A percentile compares a stretch with the other conserved stretches of the same genome.
Evolutionary conservation across 1,139 yeast genomes (phyloP).

Genomic region (Geotrichum candidum): DNA sequence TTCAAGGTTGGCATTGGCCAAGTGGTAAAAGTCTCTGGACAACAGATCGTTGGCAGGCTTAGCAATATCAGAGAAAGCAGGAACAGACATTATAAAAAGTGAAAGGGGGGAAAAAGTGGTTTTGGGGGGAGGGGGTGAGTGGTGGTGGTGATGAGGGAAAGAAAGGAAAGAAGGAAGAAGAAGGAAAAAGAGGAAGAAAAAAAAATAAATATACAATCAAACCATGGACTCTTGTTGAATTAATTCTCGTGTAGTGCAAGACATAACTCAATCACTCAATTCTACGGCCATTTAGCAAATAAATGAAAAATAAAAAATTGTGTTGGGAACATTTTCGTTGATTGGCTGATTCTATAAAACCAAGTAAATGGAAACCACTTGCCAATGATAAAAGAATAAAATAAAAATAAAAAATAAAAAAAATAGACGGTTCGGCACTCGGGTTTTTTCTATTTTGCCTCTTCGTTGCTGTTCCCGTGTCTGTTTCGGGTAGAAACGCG

Average conservation of each 20-base stretch:
- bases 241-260: too few species aligned
- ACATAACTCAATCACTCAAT: neutral
- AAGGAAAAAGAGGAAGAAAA: neutral
- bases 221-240: too few species aligned
- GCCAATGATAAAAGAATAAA: neutral
- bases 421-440: neutral
- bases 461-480: neutral
- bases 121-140: neutral
- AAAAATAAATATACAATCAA: too few species aligned
- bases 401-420: neutral
- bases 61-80: conserved; percentile 63
- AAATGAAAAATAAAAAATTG: neutral
- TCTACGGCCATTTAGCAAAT: neutral
- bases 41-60: conserved; percentile 86
- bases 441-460: neutral
- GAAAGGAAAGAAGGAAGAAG: neutral
- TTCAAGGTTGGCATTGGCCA: conserved; percentile 79
- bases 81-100: conserved; percentile 32
- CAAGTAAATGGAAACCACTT: neutral
- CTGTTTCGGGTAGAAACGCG: neutral
- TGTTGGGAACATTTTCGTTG: neutral
- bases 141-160: neutral
- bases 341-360: neutral
- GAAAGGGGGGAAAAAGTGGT: neutral
- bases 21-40: conserved; percentile 89